These are phyloP conservation scores for Vitis rotundifolia DNA, from an alignment of 164 flowering plant genomes.

Conservation along the genomic window DNA sequence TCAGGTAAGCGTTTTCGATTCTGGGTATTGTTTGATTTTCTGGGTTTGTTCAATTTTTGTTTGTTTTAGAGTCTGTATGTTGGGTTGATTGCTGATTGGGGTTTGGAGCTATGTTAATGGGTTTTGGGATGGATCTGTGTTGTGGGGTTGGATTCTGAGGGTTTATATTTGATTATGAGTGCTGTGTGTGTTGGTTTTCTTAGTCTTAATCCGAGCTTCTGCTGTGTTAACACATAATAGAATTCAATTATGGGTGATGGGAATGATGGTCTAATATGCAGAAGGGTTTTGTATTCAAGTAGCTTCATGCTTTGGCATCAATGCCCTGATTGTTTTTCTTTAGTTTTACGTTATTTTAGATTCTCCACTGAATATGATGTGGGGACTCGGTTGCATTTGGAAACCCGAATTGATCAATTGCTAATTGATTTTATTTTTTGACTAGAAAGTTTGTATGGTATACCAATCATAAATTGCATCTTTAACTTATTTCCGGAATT, in stretches of 20 bases:
- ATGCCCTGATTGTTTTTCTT: background rate
- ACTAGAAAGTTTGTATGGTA: background rate
- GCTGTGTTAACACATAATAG: background rate
- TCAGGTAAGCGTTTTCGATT: constrained; percentile 29
- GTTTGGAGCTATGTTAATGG: background rate
- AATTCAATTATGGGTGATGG: background rate
- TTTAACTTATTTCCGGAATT: background rate
- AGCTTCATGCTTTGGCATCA: background rate
- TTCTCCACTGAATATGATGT: background rate
- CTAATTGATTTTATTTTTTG: background rate
- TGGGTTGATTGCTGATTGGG: background rate
- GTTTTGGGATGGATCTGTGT: background rate
- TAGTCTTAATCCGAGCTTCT: background rate
- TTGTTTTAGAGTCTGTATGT: background rate
- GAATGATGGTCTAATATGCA: background rate
- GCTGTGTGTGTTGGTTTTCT: background rate
- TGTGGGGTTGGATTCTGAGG: background rate
- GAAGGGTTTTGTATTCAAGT: background rate
- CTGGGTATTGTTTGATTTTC: background rate
- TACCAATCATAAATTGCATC: background rate
- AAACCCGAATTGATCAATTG: background rate
- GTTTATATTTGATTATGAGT: background rate
- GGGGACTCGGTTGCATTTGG: background rate
- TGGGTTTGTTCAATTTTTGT: background rate
- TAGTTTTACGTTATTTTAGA: background rate